A percentile compares a stretch with the other conserved stretches of the same genome.
These are phyloP conservation scores for Fistulina hepatica DNA, from an alignment of 1,284 basidiomycete genomes.

Conservation along the genomic window DNA sequence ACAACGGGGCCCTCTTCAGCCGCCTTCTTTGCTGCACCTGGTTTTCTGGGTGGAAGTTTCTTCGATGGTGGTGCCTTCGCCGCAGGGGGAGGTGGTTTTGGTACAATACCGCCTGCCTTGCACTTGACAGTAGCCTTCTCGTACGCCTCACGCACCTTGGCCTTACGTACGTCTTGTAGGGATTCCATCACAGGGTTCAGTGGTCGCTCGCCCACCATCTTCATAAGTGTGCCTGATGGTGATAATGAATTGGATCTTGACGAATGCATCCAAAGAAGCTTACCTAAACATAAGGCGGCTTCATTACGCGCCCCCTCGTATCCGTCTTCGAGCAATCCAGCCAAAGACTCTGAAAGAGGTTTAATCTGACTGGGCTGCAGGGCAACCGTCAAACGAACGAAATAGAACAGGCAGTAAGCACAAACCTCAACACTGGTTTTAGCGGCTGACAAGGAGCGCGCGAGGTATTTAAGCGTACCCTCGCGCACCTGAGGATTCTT, in stretches of 20 bases:
- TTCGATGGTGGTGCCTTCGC: slow-evolving; percentile 34
- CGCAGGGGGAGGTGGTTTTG: slow-evolving; percentile 25
- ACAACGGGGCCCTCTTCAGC: slow-evolving; percentile 24
- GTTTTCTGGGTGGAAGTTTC: too few species aligned
- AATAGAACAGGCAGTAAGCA: too few species aligned
- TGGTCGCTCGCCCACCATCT: slow-evolving; percentile 91
- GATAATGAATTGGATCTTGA: too few species aligned
- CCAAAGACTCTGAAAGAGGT: slow-evolving; percentile 71
- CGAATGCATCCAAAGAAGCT: too few species aligned
- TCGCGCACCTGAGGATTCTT: slow-evolving; percentile 99
- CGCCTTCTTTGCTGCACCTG: too few species aligned
- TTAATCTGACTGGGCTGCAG: slow-evolving; percentile 74
- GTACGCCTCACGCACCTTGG: slow-evolving; percentile 90
- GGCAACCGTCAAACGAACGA: too few species aligned
- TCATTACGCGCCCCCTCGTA: slow-evolving; percentile 87
- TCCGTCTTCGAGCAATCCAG: slow-evolving; percentile 75
- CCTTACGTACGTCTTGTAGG: slow-evolving; percentile 83
- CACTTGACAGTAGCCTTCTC: slow-evolving; percentile 83
- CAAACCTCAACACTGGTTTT: too few species aligned
- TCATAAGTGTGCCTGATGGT: slow-evolving; percentile 95
- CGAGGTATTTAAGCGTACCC: slow-evolving; percentile 83
- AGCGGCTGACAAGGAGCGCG: slow-evolving; percentile 67
- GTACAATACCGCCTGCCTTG: slow-evolving; percentile 50
- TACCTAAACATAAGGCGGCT: slow-evolving; percentile 80
- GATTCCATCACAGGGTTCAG: slow-evolving; percentile 83